Evolutionary conservation across 2,329 filamentous ascomycete genomes (phyloP).

Genomic region (Canariomyces notabilis): DNA sequence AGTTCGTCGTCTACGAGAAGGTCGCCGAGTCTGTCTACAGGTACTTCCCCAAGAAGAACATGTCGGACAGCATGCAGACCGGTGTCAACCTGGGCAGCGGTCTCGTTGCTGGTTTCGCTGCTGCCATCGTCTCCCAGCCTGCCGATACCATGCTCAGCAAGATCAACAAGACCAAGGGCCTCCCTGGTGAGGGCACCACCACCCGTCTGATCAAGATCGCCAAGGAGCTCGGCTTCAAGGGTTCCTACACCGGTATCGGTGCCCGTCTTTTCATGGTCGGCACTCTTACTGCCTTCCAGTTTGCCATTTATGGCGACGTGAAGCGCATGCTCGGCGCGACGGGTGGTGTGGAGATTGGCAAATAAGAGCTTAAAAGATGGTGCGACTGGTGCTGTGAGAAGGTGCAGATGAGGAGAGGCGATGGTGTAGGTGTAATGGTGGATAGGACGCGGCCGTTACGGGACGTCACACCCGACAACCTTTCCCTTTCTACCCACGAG

Average conservation of each 20-base stretch:
- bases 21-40: constrained; percentile 64
- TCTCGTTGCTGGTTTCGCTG: constrained; percentile 63
- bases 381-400: not conserved
- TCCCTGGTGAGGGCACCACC: constrained; percentile 71
- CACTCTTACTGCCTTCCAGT: constrained; percentile 67
- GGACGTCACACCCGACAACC: not conserved
- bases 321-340: constrained; percentile 66
- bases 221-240: constrained; percentile 69
- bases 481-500: constrained; percentile 2
- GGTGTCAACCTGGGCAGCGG: constrained; percentile 53
- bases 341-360: constrained; percentile 68
- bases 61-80: constrained; percentile 62
- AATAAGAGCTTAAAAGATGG: constrained; percentile 30
- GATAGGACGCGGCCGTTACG: not conserved
- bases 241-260: constrained; percentile 70
- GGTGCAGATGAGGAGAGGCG: not conserved
- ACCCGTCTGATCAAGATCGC: constrained; percentile 74
- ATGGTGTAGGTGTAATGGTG: constrained; percentile 1
- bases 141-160: constrained; percentile 83
- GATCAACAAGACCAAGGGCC: constrained; percentile 84
- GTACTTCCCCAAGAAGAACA: constrained; percentile 59
- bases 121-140: constrained; percentile 74
- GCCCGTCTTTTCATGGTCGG: constrained; percentile 54
- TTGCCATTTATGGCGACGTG: constrained; percentile 76
- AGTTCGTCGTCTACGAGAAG: constrained; percentile 86